These are phyloP conservation scores for Panaeolus papilionaceus DNA, from an alignment of 768 basidiomycete species.

Conservation along the genomic window DNA sequence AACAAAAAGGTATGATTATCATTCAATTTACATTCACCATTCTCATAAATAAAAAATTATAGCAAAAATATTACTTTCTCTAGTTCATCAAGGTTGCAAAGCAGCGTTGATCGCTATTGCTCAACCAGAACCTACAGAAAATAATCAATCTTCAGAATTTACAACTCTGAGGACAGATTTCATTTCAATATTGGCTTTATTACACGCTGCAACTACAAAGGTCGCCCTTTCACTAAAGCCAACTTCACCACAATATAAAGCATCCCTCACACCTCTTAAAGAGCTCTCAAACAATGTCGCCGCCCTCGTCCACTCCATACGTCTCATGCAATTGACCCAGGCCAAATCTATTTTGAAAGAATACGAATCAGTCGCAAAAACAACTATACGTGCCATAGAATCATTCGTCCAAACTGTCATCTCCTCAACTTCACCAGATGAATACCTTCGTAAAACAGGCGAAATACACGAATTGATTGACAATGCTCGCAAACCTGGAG, in stretches of 20 bases:
- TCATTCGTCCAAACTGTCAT: slow-evolving; percentile 53
- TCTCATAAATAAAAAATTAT: slow-evolving; percentile 15
- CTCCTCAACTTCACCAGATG: slow-evolving; percentile 29
- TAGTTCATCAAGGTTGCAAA: slow-evolving; percentile 44
- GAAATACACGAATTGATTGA: slow-evolving; percentile 68
- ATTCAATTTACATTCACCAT: neutral
- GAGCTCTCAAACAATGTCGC: slow-evolving; percentile 57
- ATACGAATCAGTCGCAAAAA: slow-evolving; percentile 42
- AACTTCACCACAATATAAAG: slow-evolving; percentile 54
- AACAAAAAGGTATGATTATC: slow-evolving; percentile 42
- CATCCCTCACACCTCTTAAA: slow-evolving; percentile 56
- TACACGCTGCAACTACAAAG: slow-evolving; percentile 65
- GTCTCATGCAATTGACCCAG: slow-evolving; percentile 49
- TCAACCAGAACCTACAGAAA: slow-evolving; percentile 24
- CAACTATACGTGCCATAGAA: slow-evolving; percentile 50
- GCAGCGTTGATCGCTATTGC: slow-evolving; percentile 39
- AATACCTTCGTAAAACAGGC: slow-evolving; percentile 62
- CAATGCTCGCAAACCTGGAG: slow-evolving; percentile 49
- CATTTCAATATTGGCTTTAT: slow-evolving; percentile 59
- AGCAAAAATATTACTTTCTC: slow-evolving; percentile 40
- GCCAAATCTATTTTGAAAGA: slow-evolving; percentile 56
- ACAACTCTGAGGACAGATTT: slow-evolving; percentile 59
- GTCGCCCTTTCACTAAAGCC: slow-evolving; percentile 69
- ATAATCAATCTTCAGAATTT: slow-evolving; percentile 34
- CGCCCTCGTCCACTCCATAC: slow-evolving; percentile 56